Evolutionary conservation across 371 early-diverging fungal species (phyloP).

Genomic region (Choanephora cucurbitarum): DNA sequence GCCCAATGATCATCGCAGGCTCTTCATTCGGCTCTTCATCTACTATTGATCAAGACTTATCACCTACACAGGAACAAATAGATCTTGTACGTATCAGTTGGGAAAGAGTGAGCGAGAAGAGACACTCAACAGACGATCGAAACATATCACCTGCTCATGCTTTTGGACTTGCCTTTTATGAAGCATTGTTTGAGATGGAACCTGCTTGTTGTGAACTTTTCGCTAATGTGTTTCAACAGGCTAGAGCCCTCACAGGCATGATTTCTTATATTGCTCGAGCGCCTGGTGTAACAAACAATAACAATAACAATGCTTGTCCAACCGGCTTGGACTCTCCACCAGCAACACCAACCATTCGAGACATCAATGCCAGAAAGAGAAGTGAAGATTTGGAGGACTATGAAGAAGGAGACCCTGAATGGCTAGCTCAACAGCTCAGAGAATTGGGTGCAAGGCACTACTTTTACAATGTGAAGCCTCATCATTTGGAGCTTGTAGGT

Average conservation of each 20-base stretch:
- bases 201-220: slow-evolving; percentile 24
- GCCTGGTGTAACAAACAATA: slow-evolving; percentile 20
- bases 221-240: slow-evolving; percentile 45
- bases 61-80: slow-evolving; percentile 37
- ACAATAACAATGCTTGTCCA: slow-evolving; percentile 6
- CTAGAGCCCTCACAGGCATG: slow-evolving; percentile 48
- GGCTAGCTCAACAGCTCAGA: slow-evolving; percentile 25
- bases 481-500: slow-evolving; percentile 36
- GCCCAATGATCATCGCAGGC: slow-evolving; percentile 3
- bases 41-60: slow-evolving; percentile 2
- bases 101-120: slow-evolving; percentile 39
- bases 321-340: slow-evolving; percentile 11
- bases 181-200: slow-evolving; percentile 41
- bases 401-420: slow-evolving; percentile 34
- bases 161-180: slow-evolving; percentile 46
- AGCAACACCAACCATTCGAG: slow-evolving; percentile 19
- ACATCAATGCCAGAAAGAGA: slow-evolving; percentile 30
- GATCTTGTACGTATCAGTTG: slow-evolving; percentile 41
- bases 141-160: slow-evolving; percentile 45
- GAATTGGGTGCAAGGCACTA: slow-evolving; percentile 48
- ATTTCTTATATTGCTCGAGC: slow-evolving; percentile 43
- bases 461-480: slow-evolving; percentile 37
- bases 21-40: slow-evolving; percentile 1
- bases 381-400: slow-evolving; percentile 7
- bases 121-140: slow-evolving; percentile 28